Conservation (phyloP, 352 stramenopile species). For the Globisporangium rhizosaccharum region DNA sequence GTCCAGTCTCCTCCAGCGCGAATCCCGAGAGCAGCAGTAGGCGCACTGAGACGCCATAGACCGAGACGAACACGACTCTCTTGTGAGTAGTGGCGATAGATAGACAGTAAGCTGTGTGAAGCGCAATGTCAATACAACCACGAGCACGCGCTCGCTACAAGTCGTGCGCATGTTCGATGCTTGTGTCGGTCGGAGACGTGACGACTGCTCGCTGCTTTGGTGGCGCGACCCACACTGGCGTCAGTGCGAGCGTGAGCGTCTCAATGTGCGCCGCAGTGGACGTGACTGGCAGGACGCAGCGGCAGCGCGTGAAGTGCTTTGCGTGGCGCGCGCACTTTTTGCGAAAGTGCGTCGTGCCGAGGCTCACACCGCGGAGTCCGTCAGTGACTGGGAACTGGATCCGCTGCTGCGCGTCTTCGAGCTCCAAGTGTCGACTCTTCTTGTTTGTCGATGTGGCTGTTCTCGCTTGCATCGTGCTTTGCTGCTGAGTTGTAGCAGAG, state of each 20-base stretch:
- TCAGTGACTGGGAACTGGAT: conserved; percentile 43
- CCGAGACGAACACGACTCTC: background rate
- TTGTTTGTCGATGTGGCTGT: conserved; percentile 4
- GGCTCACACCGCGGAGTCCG: conserved; percentile 41
- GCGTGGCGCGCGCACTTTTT: conserved; percentile 56
- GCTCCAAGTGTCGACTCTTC: background rate
- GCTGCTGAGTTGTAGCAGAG: too few species aligned
- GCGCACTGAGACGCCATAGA: background rate
- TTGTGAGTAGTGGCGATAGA: background rate
- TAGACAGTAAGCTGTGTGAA: background rate
- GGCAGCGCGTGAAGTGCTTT: conserved; percentile 49
- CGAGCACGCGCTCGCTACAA: background rate
- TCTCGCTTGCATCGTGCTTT: conserved; percentile 14
- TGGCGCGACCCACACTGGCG: conserved; percentile 1
- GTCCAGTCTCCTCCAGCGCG: conserved; percentile 53
- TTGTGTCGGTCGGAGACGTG: too few species aligned
- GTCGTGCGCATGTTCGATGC: too few species aligned
- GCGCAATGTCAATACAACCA: background rate
- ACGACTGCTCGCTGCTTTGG: too few species aligned
- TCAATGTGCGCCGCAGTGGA: conserved; percentile 51
- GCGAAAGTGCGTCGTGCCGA: conserved; percentile 42
- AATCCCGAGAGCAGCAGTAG: conserved; percentile 20
- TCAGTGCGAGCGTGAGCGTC: conserved; percentile 37
- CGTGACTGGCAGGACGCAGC: conserved; percentile 53
- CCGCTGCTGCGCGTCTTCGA: background rate